Evolutionary conservation across 768 basidiomycete species (phyloP), one percentile per base, ranked within the genome.

Genomic region (Austroboletus festivus): DNA sequence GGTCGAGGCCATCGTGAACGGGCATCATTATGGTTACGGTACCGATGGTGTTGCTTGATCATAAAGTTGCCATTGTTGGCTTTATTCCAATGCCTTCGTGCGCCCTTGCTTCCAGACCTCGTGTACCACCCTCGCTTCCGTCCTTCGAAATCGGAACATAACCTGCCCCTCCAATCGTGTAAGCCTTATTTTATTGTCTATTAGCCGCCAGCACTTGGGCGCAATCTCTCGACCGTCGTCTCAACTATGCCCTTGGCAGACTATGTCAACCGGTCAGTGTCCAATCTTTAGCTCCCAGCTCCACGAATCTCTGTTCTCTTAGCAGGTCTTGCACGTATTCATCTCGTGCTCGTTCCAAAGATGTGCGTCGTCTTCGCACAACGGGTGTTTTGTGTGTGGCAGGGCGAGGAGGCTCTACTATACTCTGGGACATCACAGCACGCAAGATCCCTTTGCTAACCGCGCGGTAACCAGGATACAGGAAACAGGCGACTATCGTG

Each of bases 21-120:
- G 59, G 54, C 61, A 62, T 62, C 61, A 62, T 61, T 64, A 40
- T 41, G 56, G 12, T 62, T 64, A 62, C 61, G 61, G 61, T 62
- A 62, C 61, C 61, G 61, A 62, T 59, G 56, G 51, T 51, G 49
- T 58, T 57, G 15, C 31, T 33, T 42, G 50, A 62, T 62, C 60
- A 53, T 19, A 52, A 34, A 37, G 23, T 61, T 62, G 15, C 60
- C 51, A 46, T 61, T 57, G 52, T 48, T 48, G 57, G 51, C 18
- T 34, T 44, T 41, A 42, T 33, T 50, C 46, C 54, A 46, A 13
- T 12, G 44, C 48, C 38, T 41, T 33, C 37, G n/a, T 47, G 50
- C 52, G 35, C 38, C n/a, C 63, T 61, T 51, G 51, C 46, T 46
- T 52, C 48, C 28, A 23, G 30, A 47, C 51, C 61, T 52, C 59